These are phyloP conservation scores for Tricholoma furcatifolium DNA, from an alignment of 768 basidiomycete species.

Conservation along the genomic window DNA sequence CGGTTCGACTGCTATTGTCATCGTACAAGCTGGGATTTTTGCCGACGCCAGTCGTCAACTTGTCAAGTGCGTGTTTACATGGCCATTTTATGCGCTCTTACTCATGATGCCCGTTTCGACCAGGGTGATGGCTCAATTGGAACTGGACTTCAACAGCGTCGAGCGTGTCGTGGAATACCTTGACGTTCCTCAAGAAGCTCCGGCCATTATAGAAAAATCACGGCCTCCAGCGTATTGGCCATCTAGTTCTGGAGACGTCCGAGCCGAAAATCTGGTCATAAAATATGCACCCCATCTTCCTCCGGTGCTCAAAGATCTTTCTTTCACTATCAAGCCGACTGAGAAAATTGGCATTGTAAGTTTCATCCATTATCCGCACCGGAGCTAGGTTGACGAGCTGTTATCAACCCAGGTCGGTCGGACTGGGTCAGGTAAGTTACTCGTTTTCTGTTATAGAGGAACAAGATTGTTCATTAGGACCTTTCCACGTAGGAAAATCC, in stretches of 20 bases:
- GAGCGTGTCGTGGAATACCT: constrained; percentile 75
- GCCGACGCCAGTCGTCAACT: constrained; percentile 68
- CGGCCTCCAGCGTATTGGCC: constrained; percentile 78
- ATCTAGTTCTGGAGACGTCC: constrained; percentile 53
- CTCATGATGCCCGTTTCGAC: not conserved
- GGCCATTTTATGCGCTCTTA: not conserved
- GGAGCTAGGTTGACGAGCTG: not conserved
- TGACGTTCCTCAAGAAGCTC: constrained; percentile 66
- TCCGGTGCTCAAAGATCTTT: constrained; percentile 53
- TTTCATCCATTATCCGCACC: constrained; percentile 8
- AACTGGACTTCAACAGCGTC: constrained; percentile 73
- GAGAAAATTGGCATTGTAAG: constrained; percentile 71
- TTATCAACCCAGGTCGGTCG: constrained; percentile 50
- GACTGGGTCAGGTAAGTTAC: constrained; percentile 57
- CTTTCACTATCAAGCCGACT: constrained; percentile 56
- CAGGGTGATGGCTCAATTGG: constrained; percentile 67
- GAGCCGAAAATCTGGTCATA: constrained; percentile 58
- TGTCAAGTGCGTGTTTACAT: constrained; percentile 40
- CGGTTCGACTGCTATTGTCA: constrained; percentile 69
- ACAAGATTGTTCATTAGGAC: not conserved
- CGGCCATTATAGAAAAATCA: constrained; percentile 50
- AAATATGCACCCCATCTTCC: constrained; percentile 64
- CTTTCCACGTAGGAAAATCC: constrained; percentile 43
- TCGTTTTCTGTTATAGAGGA: not conserved
- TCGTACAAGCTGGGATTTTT: constrained; percentile 67